Conservation (phyloP, 768 basidiomycete genomes). For the Auriculariales sp. region DNA sequence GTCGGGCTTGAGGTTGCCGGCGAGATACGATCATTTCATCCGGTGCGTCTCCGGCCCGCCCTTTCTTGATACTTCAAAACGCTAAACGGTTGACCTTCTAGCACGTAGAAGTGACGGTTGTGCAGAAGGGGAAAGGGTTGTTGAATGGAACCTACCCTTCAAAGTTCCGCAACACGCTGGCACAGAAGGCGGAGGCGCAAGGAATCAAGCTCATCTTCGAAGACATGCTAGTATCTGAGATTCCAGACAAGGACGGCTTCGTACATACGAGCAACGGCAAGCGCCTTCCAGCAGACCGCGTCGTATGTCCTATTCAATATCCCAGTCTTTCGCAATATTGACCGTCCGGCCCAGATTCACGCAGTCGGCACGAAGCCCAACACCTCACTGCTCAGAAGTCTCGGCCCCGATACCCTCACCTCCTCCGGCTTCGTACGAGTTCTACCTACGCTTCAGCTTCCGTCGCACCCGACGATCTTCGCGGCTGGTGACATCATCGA, state of each 20-base stretch:
- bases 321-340: not conserved
- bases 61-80: not conserved
- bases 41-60: slow-evolving; percentile 20
- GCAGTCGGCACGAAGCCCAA: slow-evolving; percentile 20
- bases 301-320: slow-evolving; percentile 3
- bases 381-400: slow-evolving; percentile 36
- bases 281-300: slow-evolving; percentile 8
- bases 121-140: slow-evolving; percentile 26
- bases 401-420: slow-evolving; percentile 23
- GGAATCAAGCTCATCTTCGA: slow-evolving; percentile 35
- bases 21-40: slow-evolving; percentile 28
- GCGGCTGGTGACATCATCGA: slow-evolving; percentile 55
- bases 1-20: slow-evolving; percentile 35
- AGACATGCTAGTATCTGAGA: slow-evolving; percentile 12
- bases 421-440: slow-evolving; percentile 23
- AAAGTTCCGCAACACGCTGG: slow-evolving; percentile 6
- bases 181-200: not conserved
- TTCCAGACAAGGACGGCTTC: not conserved
- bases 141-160: slow-evolving; percentile 7
- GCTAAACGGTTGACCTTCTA: not conserved
- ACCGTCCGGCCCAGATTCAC: slow-evolving; percentile 1
- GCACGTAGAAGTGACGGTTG: slow-evolving; percentile 34
- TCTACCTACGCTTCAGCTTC: slow-evolving; percentile 44
- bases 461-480: slow-evolving; percentile 36
- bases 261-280: slow-evolving; percentile 7